Base-by-base conservation (phyloP, 192 early-diverging fungal species). In the Podila epicladia region DNA sequence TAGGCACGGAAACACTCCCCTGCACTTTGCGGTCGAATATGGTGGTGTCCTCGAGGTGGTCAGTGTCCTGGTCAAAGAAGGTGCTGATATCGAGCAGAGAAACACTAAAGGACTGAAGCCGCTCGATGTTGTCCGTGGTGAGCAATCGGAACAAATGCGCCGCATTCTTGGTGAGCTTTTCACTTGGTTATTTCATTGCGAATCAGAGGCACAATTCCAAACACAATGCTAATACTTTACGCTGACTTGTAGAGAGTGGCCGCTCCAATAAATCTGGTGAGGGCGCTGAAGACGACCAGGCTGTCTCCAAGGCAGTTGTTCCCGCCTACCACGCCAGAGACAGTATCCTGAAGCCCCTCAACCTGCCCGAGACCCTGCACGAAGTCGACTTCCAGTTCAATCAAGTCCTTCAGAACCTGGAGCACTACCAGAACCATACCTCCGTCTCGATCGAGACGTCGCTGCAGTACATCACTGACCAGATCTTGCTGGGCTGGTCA, bases 11-110 rank as follows among this genome's bases (percentile, higher is more conserved):
- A 86, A 88, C 55, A 88, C 87, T 11, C 83, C 87, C 38, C 57
- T 88, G 26, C 87, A 88, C 71, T 88, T 86, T 67, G 87, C 87
- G 31, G 83, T 85, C 26, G 87, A 88, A 48, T 86, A 83, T 65
- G 85, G 87, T 9, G 74, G 82, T n/a, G 72, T 88, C 1, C 38
- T 75, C 24, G 87, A 88, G 48, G 87, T 88, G 24, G 68, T 88
- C 1, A 73, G 73, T 17, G 82, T 88, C 1, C 55, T 88, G 33
- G 71, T 87, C 11, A 49, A 79, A 24, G 84, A 85, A 58, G 86
- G 86, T 9, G 86, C 86, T 11, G 82, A 85, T 73, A 72, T 87
- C 15, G 69, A 69, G 37, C 64, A 71, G 9, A 83, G 82, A 20
- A 87, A 87, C 60, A 84, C 82, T 35, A 87, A 84, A 22, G 83